Base-by-base conservation (phyloP, 2,329 filamentous ascomycete species). In the Ceratocystis cubensis region DNA sequence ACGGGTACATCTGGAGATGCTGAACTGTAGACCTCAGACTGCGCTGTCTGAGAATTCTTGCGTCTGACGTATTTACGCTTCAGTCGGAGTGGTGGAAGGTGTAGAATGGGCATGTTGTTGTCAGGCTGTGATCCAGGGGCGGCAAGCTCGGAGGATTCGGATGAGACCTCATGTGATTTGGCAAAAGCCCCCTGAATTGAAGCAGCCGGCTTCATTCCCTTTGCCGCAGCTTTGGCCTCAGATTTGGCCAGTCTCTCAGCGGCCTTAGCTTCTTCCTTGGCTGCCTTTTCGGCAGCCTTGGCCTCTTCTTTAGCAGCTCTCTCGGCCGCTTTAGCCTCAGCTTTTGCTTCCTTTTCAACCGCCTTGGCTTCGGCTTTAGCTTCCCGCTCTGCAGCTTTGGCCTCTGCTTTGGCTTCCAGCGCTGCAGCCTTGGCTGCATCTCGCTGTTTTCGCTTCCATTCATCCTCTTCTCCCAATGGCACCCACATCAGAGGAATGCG, bases 401-500 rank as follows among this genome's bases (percentile, higher is more conserved):
- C 66, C 37, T 61, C 66, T 30, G 66, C 66, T 45, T 67, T 67
- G 3, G 63, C 66, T 57, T 67, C 66, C 2, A 62, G 37, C 45
- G 63, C 66, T 33, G 66, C 66, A 15, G 63, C 63, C 25, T 65
- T 67, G 25, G 65, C 66, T 7, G 57, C 72, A 37, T 76, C 75
- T 37, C 74, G 72, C 69, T 74, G 76, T 69, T 74, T 77, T 70
- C 74, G 76, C 70, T 78, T 80, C 61, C 76, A 74, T 66, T 76
- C 78, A 61, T 80, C 78, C 28, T 75, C 74, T 5, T 77, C 74
- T 0, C 77, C 78, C 0, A 79, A 78, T 0, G 80, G 79, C 66
- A 82, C 75, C 84, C 84, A 88, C 3, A 88, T 75, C 61, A 81
- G 79, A 1, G 84, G 81, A 66, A 85, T 80, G 65, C 82, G 81